phyloP scores from a whole-genome alignment of 2,329 filamentous ascomycete genomes.

The Plenodomus tracheiphilus region DNA sequence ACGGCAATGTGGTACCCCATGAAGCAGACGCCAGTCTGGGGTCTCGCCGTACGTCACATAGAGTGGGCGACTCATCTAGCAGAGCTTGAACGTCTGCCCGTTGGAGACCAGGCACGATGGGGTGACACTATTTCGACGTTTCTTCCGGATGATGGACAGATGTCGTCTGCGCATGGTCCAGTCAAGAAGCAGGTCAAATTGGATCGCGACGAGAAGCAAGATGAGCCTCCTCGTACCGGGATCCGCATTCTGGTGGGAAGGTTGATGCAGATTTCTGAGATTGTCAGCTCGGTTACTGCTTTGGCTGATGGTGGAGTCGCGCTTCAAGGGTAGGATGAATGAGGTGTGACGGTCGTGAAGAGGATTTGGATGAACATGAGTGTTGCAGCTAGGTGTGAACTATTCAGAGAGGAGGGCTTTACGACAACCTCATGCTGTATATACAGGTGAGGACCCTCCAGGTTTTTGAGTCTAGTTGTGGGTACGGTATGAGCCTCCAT shows the following conservation, averaged over 20 bases:
- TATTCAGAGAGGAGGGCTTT: too few relatives aligned
- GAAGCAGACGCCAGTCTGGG: slow-evolving; percentile 30
- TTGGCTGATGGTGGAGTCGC: background rate
- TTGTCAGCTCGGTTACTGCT: slow-evolving; percentile 21
- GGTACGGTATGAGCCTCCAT: background rate
- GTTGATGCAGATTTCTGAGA: slow-evolving; percentile 31
- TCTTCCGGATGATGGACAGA: slow-evolving; percentile 31
- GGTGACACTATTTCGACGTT: slow-evolving; percentile 26
- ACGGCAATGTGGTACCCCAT: slow-evolving; percentile 34
- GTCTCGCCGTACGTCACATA: slow-evolving; percentile 31
- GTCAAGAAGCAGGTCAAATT: background rate
- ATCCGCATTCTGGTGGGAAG: slow-evolving; percentile 25
- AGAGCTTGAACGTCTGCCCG: slow-evolving; percentile 28
- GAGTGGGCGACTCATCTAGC: slow-evolving; percentile 35
- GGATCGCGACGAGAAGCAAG: slow-evolving; percentile 4
- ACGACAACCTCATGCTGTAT: too few relatives aligned
- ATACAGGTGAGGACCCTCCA: too few relatives aligned
- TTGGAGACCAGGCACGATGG: slow-evolving; percentile 27
- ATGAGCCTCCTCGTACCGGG: slow-evolving; percentile 18
- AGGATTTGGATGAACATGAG: too few relatives aligned
- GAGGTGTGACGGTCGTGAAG: background rate
- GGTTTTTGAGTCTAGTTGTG: too few relatives aligned
- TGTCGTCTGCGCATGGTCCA: slow-evolving; percentile 8
- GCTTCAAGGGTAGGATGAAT: background rate
- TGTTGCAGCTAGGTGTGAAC: too few relatives aligned